Evolutionary conservation across 78 protist species (phyloP).

Genomic region (Dictyostelium citrinum): DNA sequence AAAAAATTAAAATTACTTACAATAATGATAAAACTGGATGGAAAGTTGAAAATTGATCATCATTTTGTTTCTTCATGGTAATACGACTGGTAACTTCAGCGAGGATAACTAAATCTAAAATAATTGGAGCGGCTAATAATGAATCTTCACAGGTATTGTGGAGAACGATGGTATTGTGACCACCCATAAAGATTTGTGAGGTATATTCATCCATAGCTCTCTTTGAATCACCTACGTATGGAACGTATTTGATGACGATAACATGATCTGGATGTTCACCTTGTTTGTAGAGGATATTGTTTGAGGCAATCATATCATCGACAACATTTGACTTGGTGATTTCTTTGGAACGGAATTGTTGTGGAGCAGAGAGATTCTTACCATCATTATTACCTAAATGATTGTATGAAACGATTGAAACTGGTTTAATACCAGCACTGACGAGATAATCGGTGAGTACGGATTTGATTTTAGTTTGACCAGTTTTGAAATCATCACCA

Average conservation of each 20-base stretch:
- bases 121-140: slow-evolving; percentile 99
- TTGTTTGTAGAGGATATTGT: slow-evolving; percentile 93
- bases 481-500: slow-evolving; percentile 99
- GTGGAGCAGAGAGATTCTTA: slow-evolving; percentile 95
- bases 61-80: slow-evolving; percentile 73
- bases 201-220: slow-evolving; percentile 99
- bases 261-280: slow-evolving; percentile 98
- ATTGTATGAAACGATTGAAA: slow-evolving; percentile 98
- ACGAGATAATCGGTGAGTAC: slow-evolving; percentile 99
- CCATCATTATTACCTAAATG: slow-evolving; percentile 99
- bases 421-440: slow-evolving; percentile 97
- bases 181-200: slow-evolving; percentile 97
- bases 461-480: slow-evolving; percentile 99
- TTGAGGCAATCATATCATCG: slow-evolving; percentile 98
- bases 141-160: slow-evolving; percentile 97
- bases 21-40: slow-evolving; percentile 88
- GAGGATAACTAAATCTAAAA: slow-evolving; percentile 96
- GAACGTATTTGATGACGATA: slow-evolving; percentile 99
- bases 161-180: slow-evolving; percentile 94
- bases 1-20: no score
- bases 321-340: slow-evolving; percentile 98
- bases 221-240: slow-evolving; percentile 99
- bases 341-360: slow-evolving; percentile 99
- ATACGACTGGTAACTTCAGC: slow-evolving; percentile 92
- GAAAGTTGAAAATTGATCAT: slow-evolving; percentile 77